phyloP scores from a whole-genome alignment of 139 green algal genomes.

The Zygnema circumcarinatum region DNA sequence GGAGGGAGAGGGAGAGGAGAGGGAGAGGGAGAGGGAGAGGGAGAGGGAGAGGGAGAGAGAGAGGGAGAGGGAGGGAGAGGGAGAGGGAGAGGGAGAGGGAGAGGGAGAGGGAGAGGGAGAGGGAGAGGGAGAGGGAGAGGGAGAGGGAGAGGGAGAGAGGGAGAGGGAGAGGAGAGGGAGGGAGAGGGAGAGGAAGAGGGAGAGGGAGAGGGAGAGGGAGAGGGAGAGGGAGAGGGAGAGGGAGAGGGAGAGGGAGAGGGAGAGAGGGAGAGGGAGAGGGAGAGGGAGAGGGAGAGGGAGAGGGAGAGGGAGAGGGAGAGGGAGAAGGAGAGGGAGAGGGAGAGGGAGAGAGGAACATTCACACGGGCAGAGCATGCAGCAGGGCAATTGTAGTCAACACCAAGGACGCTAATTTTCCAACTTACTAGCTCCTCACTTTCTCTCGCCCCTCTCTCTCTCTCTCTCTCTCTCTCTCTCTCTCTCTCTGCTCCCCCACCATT shows the following conservation, averaged over 20 bases:
- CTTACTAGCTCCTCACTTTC: too few species aligned
- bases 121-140: neutral
- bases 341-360: neutral
- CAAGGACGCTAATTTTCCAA: too few species aligned
- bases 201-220: neutral
- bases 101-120: neutral
- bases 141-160: neutral
- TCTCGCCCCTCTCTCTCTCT: too few species aligned
- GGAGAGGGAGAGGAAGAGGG: neutral
- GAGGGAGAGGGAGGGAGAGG: neutral
- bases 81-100: neutral
- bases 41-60: neutral
- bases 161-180: neutral
- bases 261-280: neutral
- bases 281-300: neutral
- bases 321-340: neutral
- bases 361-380: too few species aligned
- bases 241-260: neutral
- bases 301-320: neutral
- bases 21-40: neutral
- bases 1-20: neutral
- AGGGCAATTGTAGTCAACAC: too few species aligned
- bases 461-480: too few species aligned
- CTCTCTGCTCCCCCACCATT: too few species aligned
- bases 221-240: neutral